phyloP scores from a whole-genome alignment of 2,329 filamentous ascomycete species.

The Daldinia sp. region DNA sequence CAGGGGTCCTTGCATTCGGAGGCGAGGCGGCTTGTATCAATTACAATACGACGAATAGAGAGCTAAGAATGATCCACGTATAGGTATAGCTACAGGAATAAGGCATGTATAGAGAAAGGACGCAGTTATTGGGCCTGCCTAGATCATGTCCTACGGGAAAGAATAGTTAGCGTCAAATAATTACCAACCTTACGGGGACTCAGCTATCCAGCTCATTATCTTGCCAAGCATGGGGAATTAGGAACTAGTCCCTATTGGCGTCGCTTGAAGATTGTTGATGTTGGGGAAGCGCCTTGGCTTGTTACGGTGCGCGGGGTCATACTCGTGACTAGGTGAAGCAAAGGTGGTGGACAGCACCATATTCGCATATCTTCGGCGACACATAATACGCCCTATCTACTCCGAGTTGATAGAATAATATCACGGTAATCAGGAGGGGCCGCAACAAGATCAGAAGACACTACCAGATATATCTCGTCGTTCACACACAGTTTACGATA shows the following conservation, averaged over 20 bases:
- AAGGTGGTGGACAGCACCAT: not conserved
- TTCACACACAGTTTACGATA: no score
- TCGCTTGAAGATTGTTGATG: not conserved
- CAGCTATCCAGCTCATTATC: constrained; percentile 9
- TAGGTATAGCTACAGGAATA: not conserved
- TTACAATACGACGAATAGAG: not conserved
- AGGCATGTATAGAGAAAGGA: not conserved
- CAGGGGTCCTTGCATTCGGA: not conserved
- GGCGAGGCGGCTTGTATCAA: not conserved
- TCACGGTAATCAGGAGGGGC: not conserved
- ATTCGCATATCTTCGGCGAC: not conserved
- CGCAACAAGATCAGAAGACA: not conserved
- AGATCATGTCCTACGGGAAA: not conserved
- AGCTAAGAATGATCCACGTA: not conserved
- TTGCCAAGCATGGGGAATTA: constrained; percentile 14
- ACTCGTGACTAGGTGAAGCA: not conserved
- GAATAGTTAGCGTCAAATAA: not conserved
- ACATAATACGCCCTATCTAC: not conserved
- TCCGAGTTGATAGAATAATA: not conserved
- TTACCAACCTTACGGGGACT: not conserved
- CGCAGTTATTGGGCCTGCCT: not conserved
- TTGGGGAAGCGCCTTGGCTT: constrained; percentile 6
- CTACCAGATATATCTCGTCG: not conserved
- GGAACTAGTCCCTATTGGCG: constrained; percentile 13
- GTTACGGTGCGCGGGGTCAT: constrained; percentile 23